Base-by-base conservation (phyloP, 2,329 filamentous ascomycete genomes). In the Pseudocercospora fijiensis region DNA sequence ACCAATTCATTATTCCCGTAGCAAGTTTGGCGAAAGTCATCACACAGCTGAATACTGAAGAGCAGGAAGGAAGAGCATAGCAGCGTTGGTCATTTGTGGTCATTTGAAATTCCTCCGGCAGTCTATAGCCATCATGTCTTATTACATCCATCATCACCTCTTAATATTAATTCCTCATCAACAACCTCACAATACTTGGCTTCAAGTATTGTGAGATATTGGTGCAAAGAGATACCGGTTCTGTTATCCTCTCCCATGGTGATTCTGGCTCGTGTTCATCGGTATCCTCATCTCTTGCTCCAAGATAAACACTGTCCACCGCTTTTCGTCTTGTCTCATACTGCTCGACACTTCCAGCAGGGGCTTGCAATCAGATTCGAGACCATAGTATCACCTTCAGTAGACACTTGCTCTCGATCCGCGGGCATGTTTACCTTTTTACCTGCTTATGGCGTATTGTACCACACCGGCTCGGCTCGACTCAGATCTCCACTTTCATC, bases 271-370 rank as follows among this genome's bases (percentile, higher is more conserved):
- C 26, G 11, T 53, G 24, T 53, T 28, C 7, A 53, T 53, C 45
- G 13, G 1, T 8, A 13, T 49, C 4, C 22, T 24, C 45, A 16
- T 49, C 26, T 26, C 26, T 20, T 30, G 20, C 22, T 3, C 49
- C 49, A 53, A 53, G 18, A 24, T 63, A 63, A 18, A 63, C n/a
- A 30, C 61, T 63, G 28, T 63, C 61, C 8, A 63, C 61, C 27
- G 61, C 61, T 37, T 53, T 60, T n/a, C 61, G 53, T 58, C 57
- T 60, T 18, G 37, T 41, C 37, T 18, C 37, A 41, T 41, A 18
- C 37, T 41, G 37, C 16, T 18, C 37, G 37, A 6, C 16, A 41
- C 16, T 41, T 7, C 18, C 33, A 37, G 16, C 33, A n/a, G 13
- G 13, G n/a, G 13, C 33, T 16, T 37, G 13, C 33, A 37, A 11